Evolutionary conservation across 169 alveolate genomes (phyloP).

Genomic region (Cryptosporidium canis): DNA sequence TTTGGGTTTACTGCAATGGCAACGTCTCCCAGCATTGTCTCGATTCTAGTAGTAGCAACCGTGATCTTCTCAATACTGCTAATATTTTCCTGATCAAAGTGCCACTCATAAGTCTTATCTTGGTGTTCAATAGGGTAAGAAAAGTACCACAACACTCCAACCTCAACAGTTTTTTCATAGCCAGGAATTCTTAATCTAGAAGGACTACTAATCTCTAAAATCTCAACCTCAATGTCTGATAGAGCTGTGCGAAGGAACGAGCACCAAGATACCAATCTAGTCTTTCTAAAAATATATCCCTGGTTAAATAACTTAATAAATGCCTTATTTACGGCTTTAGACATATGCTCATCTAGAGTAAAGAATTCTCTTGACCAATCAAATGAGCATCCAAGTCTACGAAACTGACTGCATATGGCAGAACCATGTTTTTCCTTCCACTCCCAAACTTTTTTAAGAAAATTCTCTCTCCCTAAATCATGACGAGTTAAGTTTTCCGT

Average conservation of each 20-base stretch:
- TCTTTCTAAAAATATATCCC: conserved; percentile 95
- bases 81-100: conserved; percentile 83
- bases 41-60: conserved; percentile 98
- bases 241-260: conserved; percentile 97
- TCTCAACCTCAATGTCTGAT: conserved; percentile 98
- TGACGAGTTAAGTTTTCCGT: conserved; percentile 92
- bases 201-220: conserved; percentile 91
- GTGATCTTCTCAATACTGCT: conserved; percentile 74
- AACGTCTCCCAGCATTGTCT: conserved; percentile 99
- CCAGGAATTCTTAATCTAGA: conserved; percentile 84
- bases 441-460: conserved; percentile 93
- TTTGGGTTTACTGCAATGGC: conserved; percentile 99
- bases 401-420: conserved; percentile 90
- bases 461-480: conserved; percentile 96
- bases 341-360: conserved; percentile 93
- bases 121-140: conserved; percentile 90
- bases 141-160: conserved; percentile 97
- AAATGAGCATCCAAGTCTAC: conserved; percentile 91
- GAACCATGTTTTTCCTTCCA: conserved; percentile 98
- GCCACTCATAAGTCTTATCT: conserved; percentile 75
- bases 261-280: conserved; percentile 98
- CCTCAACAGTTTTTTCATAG: conserved; percentile 91
- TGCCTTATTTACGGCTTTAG: conserved; percentile 96
- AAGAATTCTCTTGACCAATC: conserved; percentile 98
- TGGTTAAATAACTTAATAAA: conserved; percentile 92